These are phyloP conservation scores for Pseudocercospora musae DNA, from an alignment of 2,329 filamentous ascomycete genomes.

Conservation along the genomic window DNA sequence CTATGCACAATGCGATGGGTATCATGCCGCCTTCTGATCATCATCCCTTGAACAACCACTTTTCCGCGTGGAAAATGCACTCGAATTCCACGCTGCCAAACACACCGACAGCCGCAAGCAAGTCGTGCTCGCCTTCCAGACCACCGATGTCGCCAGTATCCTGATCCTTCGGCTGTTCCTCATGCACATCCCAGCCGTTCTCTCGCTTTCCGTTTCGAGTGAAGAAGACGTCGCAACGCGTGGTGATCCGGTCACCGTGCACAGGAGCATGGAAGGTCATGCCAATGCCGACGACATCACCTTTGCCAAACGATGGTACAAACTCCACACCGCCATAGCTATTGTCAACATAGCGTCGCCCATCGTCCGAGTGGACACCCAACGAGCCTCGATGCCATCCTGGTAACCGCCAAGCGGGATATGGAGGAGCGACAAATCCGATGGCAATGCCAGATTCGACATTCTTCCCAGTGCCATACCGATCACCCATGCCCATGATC, in stretches of 20 bases:
- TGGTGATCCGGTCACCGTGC: conserved; percentile 26
- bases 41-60: conserved; percentile 31
- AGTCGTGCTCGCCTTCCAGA: conserved; percentile 61
- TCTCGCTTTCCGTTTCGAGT: conserved; percentile 61
- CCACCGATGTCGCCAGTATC: conserved; percentile 61
- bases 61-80: conserved; percentile 42
- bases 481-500: conserved; percentile 46
- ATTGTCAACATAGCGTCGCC: conserved; percentile 71
- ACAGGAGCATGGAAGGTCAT: conserved; percentile 54
- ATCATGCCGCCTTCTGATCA: not conserved
- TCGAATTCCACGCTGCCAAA: conserved; percentile 69
- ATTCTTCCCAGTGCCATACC: conserved; percentile 26
- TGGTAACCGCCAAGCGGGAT: conserved; percentile 72
- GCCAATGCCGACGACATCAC: conserved; percentile 68
- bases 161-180: conserved; percentile 64
- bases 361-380: conserved; percentile 78
- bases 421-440: conserved; percentile 70
- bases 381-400: conserved; percentile 76
- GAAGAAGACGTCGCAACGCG: conserved; percentile 64
- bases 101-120: conserved; percentile 68
- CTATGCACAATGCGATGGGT: not conserved
- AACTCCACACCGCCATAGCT: conserved; percentile 69
- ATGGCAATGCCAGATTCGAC: conserved; percentile 59
- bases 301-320: conserved; percentile 58
- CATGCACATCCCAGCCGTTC: conserved; percentile 69